phyloP scores from a whole-genome alignment of 129 eudicot genomes.

The Tanacetum coccineum region DNA sequence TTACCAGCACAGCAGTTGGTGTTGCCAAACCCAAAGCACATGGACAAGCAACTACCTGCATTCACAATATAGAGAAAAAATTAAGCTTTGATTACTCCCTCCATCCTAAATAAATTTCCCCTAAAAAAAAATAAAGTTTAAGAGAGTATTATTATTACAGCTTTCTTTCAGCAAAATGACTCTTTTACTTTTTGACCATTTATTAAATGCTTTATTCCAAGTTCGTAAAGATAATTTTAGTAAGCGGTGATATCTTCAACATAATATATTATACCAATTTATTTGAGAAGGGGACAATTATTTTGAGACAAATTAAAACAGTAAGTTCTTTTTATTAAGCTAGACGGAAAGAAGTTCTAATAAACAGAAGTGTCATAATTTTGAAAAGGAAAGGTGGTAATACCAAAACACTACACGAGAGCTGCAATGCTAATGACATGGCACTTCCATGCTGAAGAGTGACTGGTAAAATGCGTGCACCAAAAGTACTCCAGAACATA shows the following conservation, averaged over 20 bases:
- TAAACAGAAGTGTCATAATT: background rate
- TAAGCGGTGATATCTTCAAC: no score
- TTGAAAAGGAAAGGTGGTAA: background rate
- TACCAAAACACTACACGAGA: slow-evolving; percentile 99
- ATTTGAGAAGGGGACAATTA: no score
- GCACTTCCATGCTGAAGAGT: slow-evolving; percentile 65
- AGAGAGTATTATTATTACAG: no score
- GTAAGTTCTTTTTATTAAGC: background rate
- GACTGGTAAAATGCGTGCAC: slow-evolving; percentile 72
- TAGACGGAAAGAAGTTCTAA: no score
- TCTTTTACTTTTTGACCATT: no score
- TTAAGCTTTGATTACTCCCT: slow-evolving; percentile 6
- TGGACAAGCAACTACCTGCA: slow-evolving; percentile 98
- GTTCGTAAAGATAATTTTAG: no score
- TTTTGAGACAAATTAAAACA: background rate
- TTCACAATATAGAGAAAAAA: slow-evolving; percentile 7
- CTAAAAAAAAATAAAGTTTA: no score
- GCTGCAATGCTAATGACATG: slow-evolving; percentile 95
- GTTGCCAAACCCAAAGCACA: slow-evolving; percentile 99
- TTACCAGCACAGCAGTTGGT: slow-evolving; percentile 99
- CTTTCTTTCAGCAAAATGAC: no score
- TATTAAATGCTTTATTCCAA: no score
- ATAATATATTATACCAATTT: no score
- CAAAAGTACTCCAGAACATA: slow-evolving; percentile 87
- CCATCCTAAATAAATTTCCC: background rate